These are phyloP conservation scores for Hypoxylon sp. DNA, from an alignment of 2,329 filamentous ascomycete genomes.

Conservation along the genomic window DNA sequence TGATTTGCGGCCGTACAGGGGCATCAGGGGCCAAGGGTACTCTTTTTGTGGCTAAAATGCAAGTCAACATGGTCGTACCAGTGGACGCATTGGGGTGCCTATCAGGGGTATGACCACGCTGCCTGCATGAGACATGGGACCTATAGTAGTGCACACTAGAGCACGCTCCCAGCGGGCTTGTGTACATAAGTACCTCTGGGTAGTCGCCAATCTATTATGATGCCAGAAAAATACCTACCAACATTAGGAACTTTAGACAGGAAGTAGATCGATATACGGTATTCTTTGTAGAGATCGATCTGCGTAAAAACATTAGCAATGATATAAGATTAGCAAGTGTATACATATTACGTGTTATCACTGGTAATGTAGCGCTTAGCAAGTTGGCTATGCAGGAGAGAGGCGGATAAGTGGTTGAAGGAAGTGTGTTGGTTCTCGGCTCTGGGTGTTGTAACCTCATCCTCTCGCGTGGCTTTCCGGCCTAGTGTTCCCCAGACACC, in stretches of 20 bases:
- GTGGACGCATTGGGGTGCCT: constrained; percentile 35
- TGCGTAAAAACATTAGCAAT: constrained; percentile 3
- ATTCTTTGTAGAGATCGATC: constrained; percentile 3
- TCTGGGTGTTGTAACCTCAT: constrained; percentile 24
- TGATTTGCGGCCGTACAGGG: constrained; percentile 35
- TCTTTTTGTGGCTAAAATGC: constrained; percentile 47
- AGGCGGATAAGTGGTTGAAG: constrained; percentile 31
- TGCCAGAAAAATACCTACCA: constrained; percentile 2
- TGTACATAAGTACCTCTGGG: not conserved
- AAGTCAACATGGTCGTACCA: constrained; percentile 40
- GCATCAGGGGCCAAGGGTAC: constrained; percentile 25
- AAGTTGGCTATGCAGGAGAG: constrained; percentile 34
- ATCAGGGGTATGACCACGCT: constrained; percentile 43
- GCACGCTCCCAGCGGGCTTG: constrained; percentile 18
- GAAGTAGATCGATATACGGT: not conserved
- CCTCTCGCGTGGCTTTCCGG: constrained; percentile 41
- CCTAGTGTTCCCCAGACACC: constrained; percentile 35
- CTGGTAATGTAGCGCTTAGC: constrained; percentile 15
- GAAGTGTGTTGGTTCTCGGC: constrained; percentile 27
- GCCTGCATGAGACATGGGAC: constrained; percentile 37
- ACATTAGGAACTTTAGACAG: not conserved
- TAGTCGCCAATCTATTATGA: constrained; percentile 3
- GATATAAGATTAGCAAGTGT: constrained; percentile 7
- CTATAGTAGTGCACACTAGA: not conserved
- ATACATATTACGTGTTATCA: constrained; percentile 19